Evolutionary conservation across 169 alveolate genomes (phyloP), one percentile per base, ranked within the genome.

Genomic region (Besnoitia besnoiti): DNA sequence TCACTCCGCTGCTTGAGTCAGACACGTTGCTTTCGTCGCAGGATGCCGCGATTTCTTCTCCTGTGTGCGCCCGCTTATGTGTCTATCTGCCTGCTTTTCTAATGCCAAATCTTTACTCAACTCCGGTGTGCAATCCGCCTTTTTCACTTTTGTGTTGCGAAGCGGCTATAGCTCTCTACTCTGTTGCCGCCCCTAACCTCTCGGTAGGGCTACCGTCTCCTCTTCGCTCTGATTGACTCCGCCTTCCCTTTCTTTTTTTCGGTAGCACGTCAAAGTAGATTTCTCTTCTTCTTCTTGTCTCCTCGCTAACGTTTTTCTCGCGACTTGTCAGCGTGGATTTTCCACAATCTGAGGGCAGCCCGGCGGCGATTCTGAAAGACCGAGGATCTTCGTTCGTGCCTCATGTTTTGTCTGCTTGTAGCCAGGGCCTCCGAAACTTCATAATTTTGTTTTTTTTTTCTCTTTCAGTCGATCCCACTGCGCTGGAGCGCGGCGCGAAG

Each of bases 401-500:
- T 59, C 67, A 40, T 39, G 19, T 12, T 51, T 61, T 47, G 39
- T 35, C 37, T 47, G 51, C 14, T 42, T 39, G 55, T 37, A n/a
- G 33, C 67, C 67, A 14, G 14, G 24, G n/a, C 67, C 14, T 51
- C n/a, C 24, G 67, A 24, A 24, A 16, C 67, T 33, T 33, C 62
- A 75, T 91, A 85, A 55, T 92, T 85, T 14, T 90, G 73, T 21
- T 73, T 75, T 42, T 76, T 62, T 24, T 91, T 85, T 27, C 88
- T 7, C 88, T 91, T 27, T 76, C 94, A 92, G 96, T 99, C 94
- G 99, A 99, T 94, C 99, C 99, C 8, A 95, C 99, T 0, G 99
- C 99, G 0, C 97, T 99, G 85, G 99, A 99, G 96, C 97, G 99
- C 90, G 99, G 99, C 40, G 99, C 99, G 8, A 97, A 98, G 96